phyloP scores from a whole-genome alignment of 2,329 filamentous ascomycete genomes.

The Exophiala alcalophila region DNA sequence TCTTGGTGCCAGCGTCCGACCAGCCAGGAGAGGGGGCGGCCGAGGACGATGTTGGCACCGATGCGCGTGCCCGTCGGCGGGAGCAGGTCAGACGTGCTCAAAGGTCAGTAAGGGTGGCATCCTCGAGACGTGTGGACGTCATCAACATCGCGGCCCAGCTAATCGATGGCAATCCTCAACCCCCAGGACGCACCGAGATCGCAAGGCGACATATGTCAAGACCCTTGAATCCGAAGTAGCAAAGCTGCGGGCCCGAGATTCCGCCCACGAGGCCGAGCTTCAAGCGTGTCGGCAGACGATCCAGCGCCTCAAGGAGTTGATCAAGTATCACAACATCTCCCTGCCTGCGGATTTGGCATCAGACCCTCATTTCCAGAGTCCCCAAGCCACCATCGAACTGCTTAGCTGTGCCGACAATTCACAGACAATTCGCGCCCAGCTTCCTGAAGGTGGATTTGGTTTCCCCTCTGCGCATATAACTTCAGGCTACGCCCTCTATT shows the following conservation, averaged over 20 bases:
- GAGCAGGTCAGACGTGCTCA: conserved; percentile 35
- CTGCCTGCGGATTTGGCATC: conserved; percentile 25
- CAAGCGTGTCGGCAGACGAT: conserved; percentile 19
- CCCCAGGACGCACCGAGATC: conserved; percentile 33
- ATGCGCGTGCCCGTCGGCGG: conserved; percentile 27
- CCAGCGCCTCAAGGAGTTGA: conserved; percentile 24
- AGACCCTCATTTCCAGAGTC: conserved; percentile 14
- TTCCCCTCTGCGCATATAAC: conserved; percentile 4
- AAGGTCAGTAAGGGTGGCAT: too few relatives aligned
- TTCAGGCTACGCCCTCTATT: conserved; percentile 2
- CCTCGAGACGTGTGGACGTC: too few relatives aligned
- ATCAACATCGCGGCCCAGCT: too few relatives aligned
- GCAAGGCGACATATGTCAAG: conserved; percentile 35
- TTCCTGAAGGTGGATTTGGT: conserved; percentile 11
- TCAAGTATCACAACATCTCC: conserved; percentile 21
- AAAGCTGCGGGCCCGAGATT: conserved; percentile 31
- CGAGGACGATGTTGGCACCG: conserved; percentile 7
- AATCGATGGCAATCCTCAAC: conserved; percentile 2
- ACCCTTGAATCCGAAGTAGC: conserved; percentile 33
- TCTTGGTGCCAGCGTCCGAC: too few relatives aligned
- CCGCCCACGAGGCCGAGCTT: conserved; percentile 18
- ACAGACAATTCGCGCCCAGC: conserved; percentile 19
- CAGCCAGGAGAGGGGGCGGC: too few relatives aligned
- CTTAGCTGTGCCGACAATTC: conserved; percentile 13
- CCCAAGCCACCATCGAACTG: conserved; percentile 22